These are phyloP conservation scores for Penicillium palitans DNA, from an alignment of 2,329 filamentous ascomycete genomes.

Conservation along the genomic window DNA sequence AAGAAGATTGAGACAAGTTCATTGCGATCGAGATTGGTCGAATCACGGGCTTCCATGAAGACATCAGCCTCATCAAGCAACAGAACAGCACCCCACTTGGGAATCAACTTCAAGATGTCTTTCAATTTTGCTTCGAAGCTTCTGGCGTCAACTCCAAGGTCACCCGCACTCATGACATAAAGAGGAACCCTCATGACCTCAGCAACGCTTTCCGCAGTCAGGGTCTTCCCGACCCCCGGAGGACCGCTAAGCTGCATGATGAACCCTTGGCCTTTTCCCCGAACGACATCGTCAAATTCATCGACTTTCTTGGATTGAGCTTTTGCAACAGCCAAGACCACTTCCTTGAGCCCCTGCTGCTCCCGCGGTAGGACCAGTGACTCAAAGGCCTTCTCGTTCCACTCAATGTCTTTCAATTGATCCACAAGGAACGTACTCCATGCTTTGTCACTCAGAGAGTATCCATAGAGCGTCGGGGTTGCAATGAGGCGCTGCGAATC, in stretches of 20 bases:
- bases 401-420: slow-evolving; percentile 45
- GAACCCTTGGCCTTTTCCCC: slow-evolving; percentile 55
- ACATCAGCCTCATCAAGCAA: slow-evolving; percentile 52
- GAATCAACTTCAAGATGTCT: slow-evolving; percentile 50
- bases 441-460: slow-evolving; percentile 47
- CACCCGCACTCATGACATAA: slow-evolving; percentile 51
- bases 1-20: slow-evolving; percentile 46
- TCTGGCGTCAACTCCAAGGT: slow-evolving; percentile 48
- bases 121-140: slow-evolving; percentile 49
- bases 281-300: slow-evolving; percentile 52
- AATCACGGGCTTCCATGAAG: slow-evolving; percentile 37
- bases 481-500: slow-evolving; percentile 47
- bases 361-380: slow-evolving; percentile 50
- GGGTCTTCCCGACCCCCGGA: slow-evolving; percentile 57
- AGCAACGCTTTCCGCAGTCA: slow-evolving; percentile 53
- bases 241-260: slow-evolving; percentile 54
- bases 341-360: slow-evolving; percentile 44
- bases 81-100: slow-evolving; percentile 54
- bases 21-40: slow-evolving; percentile 47
- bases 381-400: slow-evolving; percentile 49
- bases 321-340: slow-evolving; percentile 51
- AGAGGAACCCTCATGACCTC: slow-evolving; percentile 54
- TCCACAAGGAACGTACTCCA: slow-evolving; percentile 41
- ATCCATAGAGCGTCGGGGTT: slow-evolving; percentile 49
- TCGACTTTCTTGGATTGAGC: slow-evolving; percentile 43